phyloP scores from a whole-genome alignment of 345 rosid species.

The Cardiospermum halicacabum region DNA sequence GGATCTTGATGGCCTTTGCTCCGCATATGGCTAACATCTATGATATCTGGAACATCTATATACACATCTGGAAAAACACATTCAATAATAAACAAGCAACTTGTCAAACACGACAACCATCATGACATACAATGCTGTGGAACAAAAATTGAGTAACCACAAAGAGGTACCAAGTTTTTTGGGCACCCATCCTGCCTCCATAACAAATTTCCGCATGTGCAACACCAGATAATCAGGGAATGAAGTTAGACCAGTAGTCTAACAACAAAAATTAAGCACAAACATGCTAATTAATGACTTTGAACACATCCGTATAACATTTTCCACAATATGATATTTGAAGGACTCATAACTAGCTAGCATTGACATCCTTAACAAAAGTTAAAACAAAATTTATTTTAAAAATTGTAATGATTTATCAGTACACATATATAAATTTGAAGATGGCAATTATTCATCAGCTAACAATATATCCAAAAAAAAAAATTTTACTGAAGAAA shows the following conservation, averaged over 20 bases:
- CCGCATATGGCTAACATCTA: conserved; percentile 92
- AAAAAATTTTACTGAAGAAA: too few species aligned
- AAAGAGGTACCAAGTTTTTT: conserved; percentile 78
- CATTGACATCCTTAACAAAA: too few species aligned
- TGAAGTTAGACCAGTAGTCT: conserved; percentile 87
- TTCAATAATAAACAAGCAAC: conserved; percentile 11
- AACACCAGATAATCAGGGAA: conserved; percentile 94
- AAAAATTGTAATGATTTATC: not conserved
- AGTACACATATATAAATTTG: not conserved
- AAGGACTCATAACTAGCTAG: not conserved
- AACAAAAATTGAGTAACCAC: conserved; percentile 11
- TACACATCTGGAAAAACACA: conserved; percentile 63
- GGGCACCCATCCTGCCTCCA: conserved; percentile 99
- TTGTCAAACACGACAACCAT: conserved; percentile 11
- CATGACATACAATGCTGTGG: not conserved
- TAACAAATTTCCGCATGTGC: conserved; percentile 96
- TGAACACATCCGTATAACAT: not conserved
- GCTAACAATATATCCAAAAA: too few species aligned
- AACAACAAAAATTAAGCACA: conserved; percentile 30
- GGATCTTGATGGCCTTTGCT: conserved; percentile 74
- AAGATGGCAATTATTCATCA: too few species aligned
- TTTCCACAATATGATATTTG: not conserved
- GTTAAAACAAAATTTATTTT: not conserved
- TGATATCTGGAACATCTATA: conserved; percentile 88
- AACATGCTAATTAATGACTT: not conserved